phyloP scores from a whole-genome alignment of 2,329 filamentous ascomycete genomes.

The Claviceps africana region DNA sequence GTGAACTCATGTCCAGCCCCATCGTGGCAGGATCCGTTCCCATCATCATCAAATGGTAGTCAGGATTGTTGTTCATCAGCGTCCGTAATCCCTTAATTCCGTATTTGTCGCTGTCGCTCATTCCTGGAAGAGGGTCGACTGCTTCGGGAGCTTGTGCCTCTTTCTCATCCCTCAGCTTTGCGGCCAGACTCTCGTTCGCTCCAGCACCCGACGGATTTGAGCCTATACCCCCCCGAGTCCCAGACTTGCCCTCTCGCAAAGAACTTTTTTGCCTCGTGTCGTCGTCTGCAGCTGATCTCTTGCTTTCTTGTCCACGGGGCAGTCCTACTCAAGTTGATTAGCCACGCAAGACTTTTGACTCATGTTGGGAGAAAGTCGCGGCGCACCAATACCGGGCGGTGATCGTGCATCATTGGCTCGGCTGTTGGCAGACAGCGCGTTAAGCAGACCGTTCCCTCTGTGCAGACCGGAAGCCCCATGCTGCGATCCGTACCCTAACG shows the following conservation, averaged over 20 bases:
- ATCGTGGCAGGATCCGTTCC: conserved; percentile 45
- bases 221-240: conserved; percentile 20
- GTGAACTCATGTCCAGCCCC: conserved; percentile 42
- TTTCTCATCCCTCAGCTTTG: conserved; percentile 30
- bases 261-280: conserved; percentile 31
- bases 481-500: conserved; percentile 38
- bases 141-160: conserved; percentile 25
- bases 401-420: conserved; percentile 35
- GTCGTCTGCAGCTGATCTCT: conserved; percentile 11
- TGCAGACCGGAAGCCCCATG: conserved; percentile 23
- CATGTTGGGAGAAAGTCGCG: conserved; percentile 4
- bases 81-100: conserved; percentile 50
- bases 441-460: conserved; percentile 47
- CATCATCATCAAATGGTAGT: conserved; percentile 46
- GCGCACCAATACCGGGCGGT: conserved; percentile 27
- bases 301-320: conserved; percentile 30
- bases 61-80: conserved; percentile 49
- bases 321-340: conserved; percentile 15
- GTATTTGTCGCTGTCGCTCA: conserved; percentile 50
- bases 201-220: conserved; percentile 32
- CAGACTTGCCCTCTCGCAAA: conserved; percentile 25
- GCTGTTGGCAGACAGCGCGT: conserved; percentile 47
- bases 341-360: background rate
- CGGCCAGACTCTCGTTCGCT: conserved; percentile 26
- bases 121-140: conserved; percentile 45